Conservation (phyloP, 768 basidiomycete genomes). For the Mycena vulgaris region DNA sequence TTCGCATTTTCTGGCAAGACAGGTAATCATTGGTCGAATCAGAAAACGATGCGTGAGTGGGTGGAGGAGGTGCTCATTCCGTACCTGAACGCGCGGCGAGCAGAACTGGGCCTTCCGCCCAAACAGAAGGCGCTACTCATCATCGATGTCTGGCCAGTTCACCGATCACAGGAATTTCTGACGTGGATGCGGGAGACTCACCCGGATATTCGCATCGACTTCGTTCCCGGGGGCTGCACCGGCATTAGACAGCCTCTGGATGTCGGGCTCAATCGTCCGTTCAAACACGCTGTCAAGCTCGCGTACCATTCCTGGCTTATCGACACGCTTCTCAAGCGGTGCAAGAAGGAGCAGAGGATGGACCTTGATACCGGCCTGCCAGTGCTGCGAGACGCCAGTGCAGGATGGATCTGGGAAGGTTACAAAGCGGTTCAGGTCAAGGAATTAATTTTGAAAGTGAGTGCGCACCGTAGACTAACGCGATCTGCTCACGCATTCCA, state of each 20-base stretch:
- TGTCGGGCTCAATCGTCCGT: slow-evolving; percentile 46
- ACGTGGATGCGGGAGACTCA: slow-evolving; percentile 43
- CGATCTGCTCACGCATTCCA: background rate
- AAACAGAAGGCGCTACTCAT: slow-evolving; percentile 38
- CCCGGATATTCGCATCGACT: slow-evolving; percentile 42
- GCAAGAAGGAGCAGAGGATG: slow-evolving; percentile 8
- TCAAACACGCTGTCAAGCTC: slow-evolving; percentile 31
- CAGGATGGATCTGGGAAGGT: slow-evolving; percentile 43
- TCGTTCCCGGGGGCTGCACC: slow-evolving; percentile 37
- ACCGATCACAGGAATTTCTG: slow-evolving; percentile 47
- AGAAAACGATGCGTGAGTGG: slow-evolving; percentile 40
- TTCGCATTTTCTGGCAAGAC: too few relatives aligned
- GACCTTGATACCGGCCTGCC: slow-evolving; percentile 36
- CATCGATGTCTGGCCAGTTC: slow-evolving; percentile 50
- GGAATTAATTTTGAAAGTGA: slow-evolving; percentile 42
- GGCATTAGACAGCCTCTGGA: slow-evolving; percentile 30
- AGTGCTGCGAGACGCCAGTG: slow-evolving; percentile 37
- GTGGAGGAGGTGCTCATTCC: slow-evolving; percentile 40
- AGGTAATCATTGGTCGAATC: too few relatives aligned
- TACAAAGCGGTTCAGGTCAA: slow-evolving; percentile 39
- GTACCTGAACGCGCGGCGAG: slow-evolving; percentile 33
- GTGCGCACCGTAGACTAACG: background rate
- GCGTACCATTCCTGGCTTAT: slow-evolving; percentile 19
- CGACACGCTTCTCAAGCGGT: slow-evolving; percentile 20
- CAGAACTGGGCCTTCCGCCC: background rate